Evolutionary conservation across 2,329 filamentous ascomycete genomes (phyloP), one percentile per base, ranked within the genome.

Genomic region (Bimuria novae-zelandiae): DNA sequence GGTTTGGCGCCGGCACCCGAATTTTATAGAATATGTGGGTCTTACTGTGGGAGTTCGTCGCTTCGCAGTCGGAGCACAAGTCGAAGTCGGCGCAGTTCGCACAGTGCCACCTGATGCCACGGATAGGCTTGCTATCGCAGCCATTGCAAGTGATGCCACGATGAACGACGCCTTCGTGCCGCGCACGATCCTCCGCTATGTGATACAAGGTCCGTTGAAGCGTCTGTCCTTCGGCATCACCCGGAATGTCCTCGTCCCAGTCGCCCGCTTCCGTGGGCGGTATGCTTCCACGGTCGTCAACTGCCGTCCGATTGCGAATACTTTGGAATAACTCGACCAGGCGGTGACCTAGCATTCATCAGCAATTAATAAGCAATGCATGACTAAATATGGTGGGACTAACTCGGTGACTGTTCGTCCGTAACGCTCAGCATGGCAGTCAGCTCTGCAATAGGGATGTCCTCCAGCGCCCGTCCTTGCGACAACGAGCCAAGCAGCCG

Each of bases 1-100:
- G 86, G 25, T 91, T 89, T 0, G 92, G 91, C 1, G 92, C 89
- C 1, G 94, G 94, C 10, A 97, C 88, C 50, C 88, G 88, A 68
- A 99, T 89, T 74, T 97, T 97, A 81, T 95, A 96, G 75, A 99
- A 97, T 40, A 97, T 84, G 74, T 99, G 94, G 1, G 92, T 96
- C 72, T 93, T 95, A 67, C 84, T 86, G 69, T 96, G 93, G 1
- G 87, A 76, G 19, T 84, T 84, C 4, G 89, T 84, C 14, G 82
- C 79, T 76, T 99, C 93, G 76, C 94, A 99, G 7, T 87, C 87
- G 69, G 97, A 92, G 77, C 94, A 99, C 2, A 99, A 84, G 70
- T 99, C 94, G 70, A 92, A 97, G 74, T 99, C 93, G 60, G 90
- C 86, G 71, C 94, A 99, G 76, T 99, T 97, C 63, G 92, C 88